A percentile compares a stretch with the other conserved stretches of the same genome.
phyloP scores from a whole-genome alignment of 345 rosid species.

The rapeseed (Brassica napus) region DNA sequence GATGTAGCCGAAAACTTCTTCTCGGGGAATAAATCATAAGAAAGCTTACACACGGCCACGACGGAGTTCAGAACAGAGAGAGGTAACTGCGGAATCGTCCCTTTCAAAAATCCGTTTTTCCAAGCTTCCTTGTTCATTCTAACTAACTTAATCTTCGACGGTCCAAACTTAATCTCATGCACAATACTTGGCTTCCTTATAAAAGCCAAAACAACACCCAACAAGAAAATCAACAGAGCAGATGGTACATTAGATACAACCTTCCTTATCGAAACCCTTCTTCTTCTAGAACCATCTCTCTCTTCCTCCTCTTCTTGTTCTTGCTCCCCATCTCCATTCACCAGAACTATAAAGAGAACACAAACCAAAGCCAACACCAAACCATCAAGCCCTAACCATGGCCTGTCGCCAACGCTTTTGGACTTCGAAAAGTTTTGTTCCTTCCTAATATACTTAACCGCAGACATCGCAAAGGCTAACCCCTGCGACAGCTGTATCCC shows the following conservation, averaged over 20 bases:
- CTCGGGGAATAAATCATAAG: constrained; percentile 71
- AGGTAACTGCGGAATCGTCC: constrained; percentile 81
- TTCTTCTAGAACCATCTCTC: constrained; percentile 22
- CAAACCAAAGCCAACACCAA: constrained; percentile 66
- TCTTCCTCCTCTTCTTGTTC: constrained; percentile 33
- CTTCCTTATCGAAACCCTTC: constrained; percentile 33
- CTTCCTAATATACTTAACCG: constrained; percentile 68
- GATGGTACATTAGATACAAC: constrained; percentile 56
- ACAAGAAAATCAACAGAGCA: constrained; percentile 68
- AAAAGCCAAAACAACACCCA: constrained; percentile 68
- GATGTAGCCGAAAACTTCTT: constrained; percentile 70
- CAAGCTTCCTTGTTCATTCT: constrained; percentile 55
- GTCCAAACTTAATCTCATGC: constrained; percentile 57
- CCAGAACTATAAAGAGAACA: constrained; percentile 57
- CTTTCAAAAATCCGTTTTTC: constrained; percentile 78
- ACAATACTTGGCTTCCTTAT: constrained; percentile 56
- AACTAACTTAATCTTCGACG: constrained; percentile 54
- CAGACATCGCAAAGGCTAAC: constrained; percentile 71
- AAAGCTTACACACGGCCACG: constrained; percentile 80
- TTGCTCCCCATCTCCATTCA: constrained; percentile 66
- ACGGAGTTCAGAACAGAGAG: constrained; percentile 78
- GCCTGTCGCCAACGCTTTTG: constrained; percentile 55
- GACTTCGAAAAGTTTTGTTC: constrained; percentile 67
- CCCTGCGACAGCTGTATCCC: constrained; percentile 90
- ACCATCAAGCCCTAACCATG: constrained; percentile 82